A percentile compares a stretch with the other conserved stretches of the same genome.
These are phyloP conservation scores for Suillus placidus DNA, from an alignment of 768 basidiomycete genomes.

Conservation along the genomic window DNA sequence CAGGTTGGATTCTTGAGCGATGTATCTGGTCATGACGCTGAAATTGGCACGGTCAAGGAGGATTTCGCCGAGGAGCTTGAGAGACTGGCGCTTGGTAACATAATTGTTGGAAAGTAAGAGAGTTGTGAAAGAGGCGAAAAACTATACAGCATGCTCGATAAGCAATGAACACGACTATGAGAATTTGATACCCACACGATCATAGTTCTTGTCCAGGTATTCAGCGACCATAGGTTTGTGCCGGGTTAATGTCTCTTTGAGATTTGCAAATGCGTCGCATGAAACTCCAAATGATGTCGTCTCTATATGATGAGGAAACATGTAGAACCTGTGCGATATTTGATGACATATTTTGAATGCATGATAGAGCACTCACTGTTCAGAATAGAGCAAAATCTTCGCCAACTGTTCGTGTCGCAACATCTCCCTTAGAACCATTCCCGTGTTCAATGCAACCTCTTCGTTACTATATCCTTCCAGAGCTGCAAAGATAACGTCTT, in stretches of 20 bases:
- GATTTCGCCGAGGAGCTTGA: constrained; percentile 98
- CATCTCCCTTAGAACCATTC: constrained; percentile 98
- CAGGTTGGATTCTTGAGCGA: constrained; percentile 91
- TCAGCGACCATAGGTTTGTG: constrained; percentile 99
- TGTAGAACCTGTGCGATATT: constrained; percentile 74
- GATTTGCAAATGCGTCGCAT: constrained; percentile 95
- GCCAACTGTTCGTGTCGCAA: constrained; percentile 88
- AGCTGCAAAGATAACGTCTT: constrained; percentile 78
- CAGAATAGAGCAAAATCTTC: constrained; percentile 88
- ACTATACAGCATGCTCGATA: constrained; percentile 48
- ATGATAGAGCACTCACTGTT: constrained; percentile 68
- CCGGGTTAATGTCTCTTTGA: constrained; percentile 95
- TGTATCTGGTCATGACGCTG: constrained; percentile 98
- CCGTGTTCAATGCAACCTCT: constrained; percentile 95
- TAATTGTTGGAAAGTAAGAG: constrained; percentile 95
- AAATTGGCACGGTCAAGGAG: constrained; percentile 97
- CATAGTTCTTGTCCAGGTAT: constrained; percentile 96
- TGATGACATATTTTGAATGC: not conserved
- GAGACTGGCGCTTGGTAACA: constrained; percentile 98
- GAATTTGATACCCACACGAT: constrained; percentile 61
- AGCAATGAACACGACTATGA: constrained; percentile 1
- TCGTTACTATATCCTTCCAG: constrained; percentile 94
- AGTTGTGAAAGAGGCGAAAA: constrained; percentile 93
- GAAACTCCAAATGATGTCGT: constrained; percentile 97
- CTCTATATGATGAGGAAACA: constrained; percentile 95